These are phyloP conservation scores for Geotrichum restrictum DNA, from an alignment of 1,139 yeast genomes.

Conservation along the genomic window DNA sequence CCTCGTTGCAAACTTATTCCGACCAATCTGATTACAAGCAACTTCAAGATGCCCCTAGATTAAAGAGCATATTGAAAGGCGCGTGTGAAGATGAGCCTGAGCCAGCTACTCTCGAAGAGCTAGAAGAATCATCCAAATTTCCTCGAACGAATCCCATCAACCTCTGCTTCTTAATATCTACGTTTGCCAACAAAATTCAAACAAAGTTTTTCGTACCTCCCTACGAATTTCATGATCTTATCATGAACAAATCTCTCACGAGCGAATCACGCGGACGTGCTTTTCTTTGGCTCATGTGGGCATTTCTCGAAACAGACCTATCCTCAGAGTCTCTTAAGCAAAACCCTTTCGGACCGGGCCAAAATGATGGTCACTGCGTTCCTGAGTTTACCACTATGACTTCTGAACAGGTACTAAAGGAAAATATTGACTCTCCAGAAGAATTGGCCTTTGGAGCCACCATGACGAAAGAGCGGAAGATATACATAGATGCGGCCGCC, in stretches of 20 bases:
- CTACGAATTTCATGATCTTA: slow-evolving; percentile 57
- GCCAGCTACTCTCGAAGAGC: slow-evolving; percentile 46
- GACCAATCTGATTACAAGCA: slow-evolving; percentile 57
- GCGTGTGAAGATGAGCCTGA: slow-evolving; percentile 59
- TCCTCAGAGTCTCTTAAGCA: slow-evolving; percentile 48
- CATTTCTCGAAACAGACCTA: slow-evolving; percentile 55
- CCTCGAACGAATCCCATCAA: slow-evolving; percentile 67
- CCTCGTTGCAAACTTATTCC: slow-evolving; percentile 74
- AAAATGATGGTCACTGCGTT: slow-evolving; percentile 22
- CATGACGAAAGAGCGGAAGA: slow-evolving; percentile 61
- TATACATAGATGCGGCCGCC: slow-evolving; percentile 47
- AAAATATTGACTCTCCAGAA: slow-evolving; percentile 65
- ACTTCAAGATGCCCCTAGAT: slow-evolving; percentile 89
- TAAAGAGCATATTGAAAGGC: slow-evolving; percentile 84
- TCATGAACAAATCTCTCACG: slow-evolving; percentile 50
- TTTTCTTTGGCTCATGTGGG: slow-evolving; percentile 68
- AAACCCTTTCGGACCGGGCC: slow-evolving; percentile 62
- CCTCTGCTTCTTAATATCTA: slow-evolving; percentile 67
- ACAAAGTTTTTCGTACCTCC: slow-evolving; percentile 39
- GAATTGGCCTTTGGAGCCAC: slow-evolving; percentile 69
- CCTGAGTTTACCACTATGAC: slow-evolving; percentile 36
- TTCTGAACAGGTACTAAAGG: slow-evolving; percentile 42
- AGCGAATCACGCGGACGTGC: slow-evolving; percentile 67
- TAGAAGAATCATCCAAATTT: slow-evolving; percentile 48
- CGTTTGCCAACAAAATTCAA: slow-evolving; percentile 53